Evolutionary conservation across 495 filamentous ascomycete genomes (phyloP).

Genomic region (Aspergillus bridgeri): DNA sequence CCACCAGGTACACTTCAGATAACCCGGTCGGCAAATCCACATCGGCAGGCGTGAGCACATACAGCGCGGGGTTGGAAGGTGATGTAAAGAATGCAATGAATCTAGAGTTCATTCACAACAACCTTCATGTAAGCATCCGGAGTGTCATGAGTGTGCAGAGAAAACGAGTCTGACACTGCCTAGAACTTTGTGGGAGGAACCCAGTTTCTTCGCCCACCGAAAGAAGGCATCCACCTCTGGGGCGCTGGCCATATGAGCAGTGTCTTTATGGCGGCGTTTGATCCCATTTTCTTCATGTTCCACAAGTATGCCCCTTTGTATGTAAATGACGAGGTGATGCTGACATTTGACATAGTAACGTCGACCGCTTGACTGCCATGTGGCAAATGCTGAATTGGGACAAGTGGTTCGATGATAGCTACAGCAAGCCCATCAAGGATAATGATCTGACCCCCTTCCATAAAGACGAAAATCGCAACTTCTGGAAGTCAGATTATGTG

Average conservation of each 20-base stretch:
- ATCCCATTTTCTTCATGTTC: constrained; percentile 8
- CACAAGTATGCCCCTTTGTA: not conserved
- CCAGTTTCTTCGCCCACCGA: constrained; percentile 1
- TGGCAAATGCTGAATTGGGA: constrained; percentile 3
- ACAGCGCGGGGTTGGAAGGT: too few relatives aligned
- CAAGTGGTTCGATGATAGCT: constrained; percentile 5
- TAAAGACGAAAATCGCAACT: not conserved
- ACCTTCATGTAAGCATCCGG: constrained; percentile 6
- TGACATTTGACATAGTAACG: constrained; percentile 1
- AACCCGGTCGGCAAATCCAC: too few relatives aligned
- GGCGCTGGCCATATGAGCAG: constrained; percentile 10
- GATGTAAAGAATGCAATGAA: not conserved
- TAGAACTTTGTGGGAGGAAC: constrained; percentile 5
- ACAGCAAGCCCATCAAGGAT: not conserved
- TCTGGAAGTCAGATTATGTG: constrained; percentile 8
- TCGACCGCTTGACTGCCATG: constrained; percentile 9
- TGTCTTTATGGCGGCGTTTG: constrained; percentile 5
- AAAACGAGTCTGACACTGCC: not conserved
- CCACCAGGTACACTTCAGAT: constrained; percentile 4
- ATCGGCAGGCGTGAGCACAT: too few relatives aligned
- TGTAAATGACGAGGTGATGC: not conserved
- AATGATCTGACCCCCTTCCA: constrained; percentile 4
- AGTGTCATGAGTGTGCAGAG: too few relatives aligned
- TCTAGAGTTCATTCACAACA: constrained; percentile 8
- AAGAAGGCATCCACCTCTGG: constrained; percentile 4